Conservation (phyloP, 176 grass and related monocot species). For the Phoenix roebelenii region DNA sequence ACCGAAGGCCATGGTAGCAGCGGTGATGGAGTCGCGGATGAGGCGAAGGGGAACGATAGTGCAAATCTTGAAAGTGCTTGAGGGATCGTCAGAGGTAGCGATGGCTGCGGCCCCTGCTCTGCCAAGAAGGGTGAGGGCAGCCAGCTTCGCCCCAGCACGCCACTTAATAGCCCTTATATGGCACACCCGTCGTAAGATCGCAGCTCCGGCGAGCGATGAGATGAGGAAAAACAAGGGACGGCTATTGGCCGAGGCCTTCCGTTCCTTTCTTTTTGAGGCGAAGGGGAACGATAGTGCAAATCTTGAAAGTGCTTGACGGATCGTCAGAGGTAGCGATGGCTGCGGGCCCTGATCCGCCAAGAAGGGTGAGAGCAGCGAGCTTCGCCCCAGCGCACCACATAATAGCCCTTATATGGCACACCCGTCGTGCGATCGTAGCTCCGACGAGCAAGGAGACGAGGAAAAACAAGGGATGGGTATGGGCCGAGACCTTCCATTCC, state of each 20-base stretch:
- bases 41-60: constrained; percentile 64
- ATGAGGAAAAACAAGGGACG: too few species aligned
- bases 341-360: constrained; percentile 24
- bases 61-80: constrained; percentile 54
- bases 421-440: too few species aligned
- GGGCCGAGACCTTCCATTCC: too few species aligned
- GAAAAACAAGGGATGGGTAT: too few species aligned
- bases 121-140: constrained; percentile 22
- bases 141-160: constrained; percentile 35
- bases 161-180: constrained; percentile 20
- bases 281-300: constrained; percentile 59
- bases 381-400: constrained; percentile 48
- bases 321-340: constrained; percentile 46
- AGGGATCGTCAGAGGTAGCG: constrained; percentile 50
- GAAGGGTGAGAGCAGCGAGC: constrained; percentile 26
- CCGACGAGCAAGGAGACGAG: too few species aligned
- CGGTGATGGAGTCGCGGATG: constrained; percentile 61
- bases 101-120: constrained; percentile 24
- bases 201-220: too few species aligned
- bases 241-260: too few species aligned
- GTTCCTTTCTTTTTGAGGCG: constrained; percentile 25
- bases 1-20: constrained; percentile 49
- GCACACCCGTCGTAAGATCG: too few species aligned
- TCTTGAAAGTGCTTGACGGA: constrained; percentile 46
- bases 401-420: too few species aligned